Evolutionary conservation across 2,329 filamentous ascomycete genomes (phyloP), one percentile per base, ranked within the genome.

Genomic region (Penicillium brevicompactum): DNA sequence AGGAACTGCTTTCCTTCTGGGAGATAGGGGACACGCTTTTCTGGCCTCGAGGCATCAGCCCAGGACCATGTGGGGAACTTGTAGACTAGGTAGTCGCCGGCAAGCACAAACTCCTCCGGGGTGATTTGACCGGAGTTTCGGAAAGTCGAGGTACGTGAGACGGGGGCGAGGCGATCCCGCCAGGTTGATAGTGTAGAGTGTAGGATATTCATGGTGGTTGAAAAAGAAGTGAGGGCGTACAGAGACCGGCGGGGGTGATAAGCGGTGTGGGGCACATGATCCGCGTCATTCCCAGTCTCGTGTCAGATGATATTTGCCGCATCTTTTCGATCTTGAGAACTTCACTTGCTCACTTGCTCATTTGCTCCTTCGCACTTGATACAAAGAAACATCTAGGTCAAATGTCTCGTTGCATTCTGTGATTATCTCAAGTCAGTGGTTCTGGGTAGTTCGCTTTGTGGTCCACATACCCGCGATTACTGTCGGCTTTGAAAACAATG

Each of bases 11-110:
- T 99, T 49, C 89, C 91, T 0, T 87, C 78, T 1, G 94, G 94
- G 4, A 99, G 85, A 71, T 96, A 90, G 62, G 81, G 80, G 52
- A 90, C 90, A 60, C 92, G 88, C 73, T 91, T 90, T 58, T 85
- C 83, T 1, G 87, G 84, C n/a, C 87, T 86, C 52, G 93, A 90
- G 63, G 93, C 92, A 67, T 94, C 91, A 62, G 89, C 87, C 94
- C 94, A 99, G 47, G 91, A 89, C 94, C 94, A 99, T 55, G 93
- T 96, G 8, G 93, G 94, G 78, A 99, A 99, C 80, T 97, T 97
- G 86, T 95, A 96, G 70, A 96, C 92, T 37, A 99, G 87, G 74
- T 97, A 99, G 79, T 99, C 94, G 67, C 94, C 94, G 3, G 94
- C 94, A 4, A 90, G 88, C 48, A 97, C 83, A 75, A 99, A 99